phyloP scores from a whole-genome alignment of 805 yeast species.

The Candida pseudofarinosa region DNA sequence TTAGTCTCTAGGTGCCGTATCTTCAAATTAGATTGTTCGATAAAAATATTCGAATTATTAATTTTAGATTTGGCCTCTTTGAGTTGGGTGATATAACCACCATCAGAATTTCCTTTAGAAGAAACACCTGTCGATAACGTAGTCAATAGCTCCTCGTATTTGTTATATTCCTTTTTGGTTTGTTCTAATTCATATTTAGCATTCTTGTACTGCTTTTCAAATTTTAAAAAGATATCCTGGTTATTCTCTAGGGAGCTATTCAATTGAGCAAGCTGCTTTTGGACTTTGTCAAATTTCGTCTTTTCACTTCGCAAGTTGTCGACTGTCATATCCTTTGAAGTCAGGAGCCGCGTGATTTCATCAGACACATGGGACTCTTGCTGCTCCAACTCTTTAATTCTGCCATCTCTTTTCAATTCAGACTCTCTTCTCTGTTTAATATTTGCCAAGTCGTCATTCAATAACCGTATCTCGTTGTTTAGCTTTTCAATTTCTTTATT shows the following conservation, averaged over 20 bases:
- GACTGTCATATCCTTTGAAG: constrained; percentile 54
- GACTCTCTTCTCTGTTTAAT: constrained; percentile 50
- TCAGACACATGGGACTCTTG: constrained; percentile 55
- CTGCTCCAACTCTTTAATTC: constrained; percentile 55
- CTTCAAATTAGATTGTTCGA: constrained; percentile 58
- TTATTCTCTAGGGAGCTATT: constrained; percentile 30
- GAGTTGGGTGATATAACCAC: constrained; percentile 74
- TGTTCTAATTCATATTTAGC: constrained; percentile 42
- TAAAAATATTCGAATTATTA: constrained; percentile 48
- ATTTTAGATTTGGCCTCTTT: constrained; percentile 56
- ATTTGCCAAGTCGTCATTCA: constrained; percentile 57
- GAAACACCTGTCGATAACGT: constrained; percentile 89
- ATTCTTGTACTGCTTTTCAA: constrained; percentile 43
- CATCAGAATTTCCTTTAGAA: constrained; percentile 66
- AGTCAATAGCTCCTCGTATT: constrained; percentile 75
- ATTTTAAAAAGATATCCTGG: constrained; percentile 29
- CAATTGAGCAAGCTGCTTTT: constrained; percentile 30
- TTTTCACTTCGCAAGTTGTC: constrained; percentile 58
- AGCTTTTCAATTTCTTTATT: constrained; percentile 43
- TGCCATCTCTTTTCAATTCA: constrained; percentile 59
- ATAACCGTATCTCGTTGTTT: constrained; percentile 50
- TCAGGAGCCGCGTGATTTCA: constrained; percentile 61
- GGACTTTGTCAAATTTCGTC: constrained; percentile 27
- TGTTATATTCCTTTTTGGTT: constrained; percentile 45
- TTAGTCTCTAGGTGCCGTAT: constrained; percentile 55